Conservation (phyloP, 495 filamentous ascomycete species). For the Neurospora sp. region DNA sequence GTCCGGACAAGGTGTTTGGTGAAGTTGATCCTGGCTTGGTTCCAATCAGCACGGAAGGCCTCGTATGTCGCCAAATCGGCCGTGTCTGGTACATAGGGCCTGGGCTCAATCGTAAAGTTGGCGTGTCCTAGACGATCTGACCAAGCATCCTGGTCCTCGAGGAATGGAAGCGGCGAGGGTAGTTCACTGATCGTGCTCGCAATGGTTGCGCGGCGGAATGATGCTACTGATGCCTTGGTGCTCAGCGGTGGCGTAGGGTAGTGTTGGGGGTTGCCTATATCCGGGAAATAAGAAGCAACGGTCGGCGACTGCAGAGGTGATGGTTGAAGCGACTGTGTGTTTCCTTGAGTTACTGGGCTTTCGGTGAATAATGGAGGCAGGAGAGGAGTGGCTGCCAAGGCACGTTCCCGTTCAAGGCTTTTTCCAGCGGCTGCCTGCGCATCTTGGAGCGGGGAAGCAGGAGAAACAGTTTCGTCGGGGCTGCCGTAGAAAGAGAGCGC, state of each 20-base stretch:
- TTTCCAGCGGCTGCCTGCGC: slow-evolving; percentile 42
- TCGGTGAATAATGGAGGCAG: slow-evolving; percentile 70
- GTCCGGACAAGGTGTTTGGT: slow-evolving; percentile 75
- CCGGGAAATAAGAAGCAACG: slow-evolving; percentile 21
- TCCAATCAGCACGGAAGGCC: slow-evolving; percentile 67
- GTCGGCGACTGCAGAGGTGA: slow-evolving; percentile 80
- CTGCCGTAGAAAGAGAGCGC: slow-evolving; percentile 57
- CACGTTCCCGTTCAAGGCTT: slow-evolving; percentile 46
- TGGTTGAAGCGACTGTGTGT: slow-evolving; percentile 38
- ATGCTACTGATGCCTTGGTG: slow-evolving; percentile 66
- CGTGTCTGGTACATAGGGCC: slow-evolving; percentile 60
- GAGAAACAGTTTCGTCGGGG: slow-evolving; percentile 32
- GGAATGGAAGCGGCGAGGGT: slow-evolving; percentile 40
- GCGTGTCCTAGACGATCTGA: slow-evolving; percentile 76
- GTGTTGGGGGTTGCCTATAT: slow-evolving; percentile 17
- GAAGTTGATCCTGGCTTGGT: slow-evolving; percentile 68
- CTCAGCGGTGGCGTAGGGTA: slow-evolving; percentile 71
- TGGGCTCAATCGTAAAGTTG: slow-evolving; percentile 80
- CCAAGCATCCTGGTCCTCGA: slow-evolving; percentile 69
- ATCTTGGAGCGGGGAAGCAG: slow-evolving; percentile 44
- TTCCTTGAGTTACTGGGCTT: slow-evolving; percentile 14
- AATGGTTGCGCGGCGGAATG: slow-evolving; percentile 46
- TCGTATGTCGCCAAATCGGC: slow-evolving; percentile 50
- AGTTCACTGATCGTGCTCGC: slow-evolving; percentile 26
- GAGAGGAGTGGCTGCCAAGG: slow-evolving; percentile 66